Conservation (phyloP, 306 rosid species). For the Morella rubra region DNA sequence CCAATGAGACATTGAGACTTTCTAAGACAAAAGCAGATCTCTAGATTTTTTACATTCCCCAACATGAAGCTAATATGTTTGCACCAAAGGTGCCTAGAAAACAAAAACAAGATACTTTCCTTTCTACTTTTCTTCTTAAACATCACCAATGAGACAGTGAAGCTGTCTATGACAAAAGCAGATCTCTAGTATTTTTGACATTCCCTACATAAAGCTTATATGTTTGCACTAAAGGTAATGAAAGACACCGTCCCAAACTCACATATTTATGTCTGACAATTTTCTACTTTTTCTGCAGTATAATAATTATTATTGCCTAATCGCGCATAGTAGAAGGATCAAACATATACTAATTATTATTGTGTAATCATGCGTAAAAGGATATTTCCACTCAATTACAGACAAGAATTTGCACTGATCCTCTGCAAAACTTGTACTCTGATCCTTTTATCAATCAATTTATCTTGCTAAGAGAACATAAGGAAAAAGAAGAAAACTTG, state of each 20-base stretch:
- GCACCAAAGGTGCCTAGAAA: neutral
- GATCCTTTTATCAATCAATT: too few relatives aligned
- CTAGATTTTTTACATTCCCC: neutral
- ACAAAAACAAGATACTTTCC: neutral
- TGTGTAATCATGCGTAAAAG: neutral
- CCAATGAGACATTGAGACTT: neutral
- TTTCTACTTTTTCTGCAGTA: neutral
- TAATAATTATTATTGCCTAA: neutral
- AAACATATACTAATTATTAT: neutral
- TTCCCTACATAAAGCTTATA: neutral
- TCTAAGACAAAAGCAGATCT: neutral
- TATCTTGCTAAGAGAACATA: too few relatives aligned
- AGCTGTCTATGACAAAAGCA: neutral
- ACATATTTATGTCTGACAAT: neutral
- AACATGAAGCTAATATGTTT: neutral
- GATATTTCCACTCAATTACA: neutral
- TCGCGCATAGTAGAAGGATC: neutral
- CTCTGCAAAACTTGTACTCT: too few relatives aligned
- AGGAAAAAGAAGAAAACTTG: constrained; percentile 31
- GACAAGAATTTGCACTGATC: neutral
- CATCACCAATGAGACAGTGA: neutral
- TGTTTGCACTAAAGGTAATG: neutral
- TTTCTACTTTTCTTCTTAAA: neutral
- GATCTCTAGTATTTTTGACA: neutral
- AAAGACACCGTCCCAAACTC: neutral